Evolutionary conservation across 192 early-diverging fungal species (phyloP).

Genomic region (Coemansia sp.): DNA sequence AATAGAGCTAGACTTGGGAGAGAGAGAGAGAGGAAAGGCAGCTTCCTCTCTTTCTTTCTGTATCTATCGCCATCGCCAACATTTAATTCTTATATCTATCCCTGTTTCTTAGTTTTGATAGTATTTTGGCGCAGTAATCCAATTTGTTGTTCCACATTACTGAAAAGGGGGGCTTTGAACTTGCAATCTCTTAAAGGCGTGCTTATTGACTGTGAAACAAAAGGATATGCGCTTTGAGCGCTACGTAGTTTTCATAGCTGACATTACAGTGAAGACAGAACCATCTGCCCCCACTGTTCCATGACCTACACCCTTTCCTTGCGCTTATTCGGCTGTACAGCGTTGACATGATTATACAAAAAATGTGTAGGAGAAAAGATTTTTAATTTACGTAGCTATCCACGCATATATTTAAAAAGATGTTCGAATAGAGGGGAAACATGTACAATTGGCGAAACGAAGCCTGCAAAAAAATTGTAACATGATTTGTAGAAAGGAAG

Average conservation of each 20-base stretch:
- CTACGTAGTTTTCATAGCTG: constrained; percentile 42
- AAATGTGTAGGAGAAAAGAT: too few relatives aligned
- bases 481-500: too few relatives aligned
- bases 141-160: too few relatives aligned
- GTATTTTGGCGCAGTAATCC: not conserved
- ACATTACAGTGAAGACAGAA: constrained; percentile 46
- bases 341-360: too few relatives aligned
- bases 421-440: not conserved
- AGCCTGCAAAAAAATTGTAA: not conserved
- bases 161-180: too few relatives aligned
- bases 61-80: constrained; percentile 3
- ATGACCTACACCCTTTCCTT: too few relatives aligned
- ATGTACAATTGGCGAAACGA: not conserved
- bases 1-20: not conserved
- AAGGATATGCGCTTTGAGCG: constrained; percentile 28
- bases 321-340: too few relatives aligned
- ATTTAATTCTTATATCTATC: not conserved
- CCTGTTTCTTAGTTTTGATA: too few relatives aligned
- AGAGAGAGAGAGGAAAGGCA: not conserved
- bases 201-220: constrained; percentile 13
- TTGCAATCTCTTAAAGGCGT: not conserved
- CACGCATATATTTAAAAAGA: too few relatives aligned
- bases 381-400: not conserved
- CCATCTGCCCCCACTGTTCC: constrained; percentile 15
- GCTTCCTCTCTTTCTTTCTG: not conserved